Conservation (phyloP, 1,139 yeast species). For the Taphrina wiesneri region DNA sequence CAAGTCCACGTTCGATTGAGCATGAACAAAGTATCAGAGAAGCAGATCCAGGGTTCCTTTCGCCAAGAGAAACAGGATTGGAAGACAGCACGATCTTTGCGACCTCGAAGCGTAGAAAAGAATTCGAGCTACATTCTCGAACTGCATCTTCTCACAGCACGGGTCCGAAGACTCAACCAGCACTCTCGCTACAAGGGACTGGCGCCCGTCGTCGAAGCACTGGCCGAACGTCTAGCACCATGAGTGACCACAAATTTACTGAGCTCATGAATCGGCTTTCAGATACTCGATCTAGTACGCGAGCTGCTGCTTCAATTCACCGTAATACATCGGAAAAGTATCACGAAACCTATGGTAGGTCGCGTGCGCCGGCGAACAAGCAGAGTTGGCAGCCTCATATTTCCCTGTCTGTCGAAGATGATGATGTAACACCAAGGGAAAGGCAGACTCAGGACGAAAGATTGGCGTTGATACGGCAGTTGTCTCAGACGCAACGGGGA, state of each 20-base stretch:
- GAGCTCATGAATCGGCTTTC: not conserved
- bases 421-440: not conserved
- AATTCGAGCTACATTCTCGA: not conserved
- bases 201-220: not conserved
- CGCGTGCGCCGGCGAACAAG: not conserved
- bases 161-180: not conserved
- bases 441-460: not conserved
- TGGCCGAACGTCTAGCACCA: not conserved
- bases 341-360: not conserved
- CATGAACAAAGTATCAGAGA: not conserved
- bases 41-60: not conserved
- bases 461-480: not conserved
- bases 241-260: not conserved
- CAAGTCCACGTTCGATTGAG: not conserved
- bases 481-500: not conserved
- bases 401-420: not conserved
- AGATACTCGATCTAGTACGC: not conserved
- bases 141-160: not conserved
- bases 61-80: not conserved
- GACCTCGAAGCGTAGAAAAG: not conserved
- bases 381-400: not conserved
- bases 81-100: not conserved
- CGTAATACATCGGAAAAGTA: not conserved
- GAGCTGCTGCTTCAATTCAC: not conserved
- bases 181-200: not conserved